Evolutionary conservation across 306 rosid species (phyloP).

Genomic region (Trifolium subterraneum): DNA sequence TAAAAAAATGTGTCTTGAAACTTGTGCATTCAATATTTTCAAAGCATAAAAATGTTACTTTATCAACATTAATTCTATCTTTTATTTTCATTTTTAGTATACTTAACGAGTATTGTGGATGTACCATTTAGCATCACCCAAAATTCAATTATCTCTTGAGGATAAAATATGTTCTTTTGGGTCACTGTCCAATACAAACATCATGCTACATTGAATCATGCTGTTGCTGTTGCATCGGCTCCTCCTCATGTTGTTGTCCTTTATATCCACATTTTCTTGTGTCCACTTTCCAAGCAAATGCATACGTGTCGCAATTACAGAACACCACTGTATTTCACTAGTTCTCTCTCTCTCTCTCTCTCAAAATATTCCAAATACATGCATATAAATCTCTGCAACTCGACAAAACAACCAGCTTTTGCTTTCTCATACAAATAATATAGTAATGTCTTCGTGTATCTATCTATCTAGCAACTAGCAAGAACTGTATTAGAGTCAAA

Average conservation of each 20-base stretch:
- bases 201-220: conserved; percentile 1
- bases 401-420: conserved; percentile 25
- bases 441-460: neutral
- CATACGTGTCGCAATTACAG: neutral
- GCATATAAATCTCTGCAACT: conserved; percentile 7
- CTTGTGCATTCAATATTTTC: too few relatives aligned
- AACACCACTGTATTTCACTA: neutral
- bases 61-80: too few relatives aligned
- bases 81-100: too few relatives aligned
- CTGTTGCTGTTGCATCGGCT: neutral
- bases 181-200: conserved; percentile 5
- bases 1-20: too few relatives aligned
- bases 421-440: conserved; percentile 9
- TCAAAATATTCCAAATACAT: neutral
- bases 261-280: neutral
- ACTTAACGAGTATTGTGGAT: too few relatives aligned
- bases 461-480: neutral
- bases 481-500: neutral
- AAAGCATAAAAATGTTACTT: too few relatives aligned
- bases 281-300: conserved; percentile 6
- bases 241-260: conserved; percentile 5
- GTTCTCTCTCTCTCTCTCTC: neutral
- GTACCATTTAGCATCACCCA: too few relatives aligned
- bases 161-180: too few relatives aligned
- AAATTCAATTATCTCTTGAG: too few relatives aligned